phyloP scores from a whole-genome alignment of 108 stramenopile genomes.

The Cafeteria roenbergensis region DNA sequence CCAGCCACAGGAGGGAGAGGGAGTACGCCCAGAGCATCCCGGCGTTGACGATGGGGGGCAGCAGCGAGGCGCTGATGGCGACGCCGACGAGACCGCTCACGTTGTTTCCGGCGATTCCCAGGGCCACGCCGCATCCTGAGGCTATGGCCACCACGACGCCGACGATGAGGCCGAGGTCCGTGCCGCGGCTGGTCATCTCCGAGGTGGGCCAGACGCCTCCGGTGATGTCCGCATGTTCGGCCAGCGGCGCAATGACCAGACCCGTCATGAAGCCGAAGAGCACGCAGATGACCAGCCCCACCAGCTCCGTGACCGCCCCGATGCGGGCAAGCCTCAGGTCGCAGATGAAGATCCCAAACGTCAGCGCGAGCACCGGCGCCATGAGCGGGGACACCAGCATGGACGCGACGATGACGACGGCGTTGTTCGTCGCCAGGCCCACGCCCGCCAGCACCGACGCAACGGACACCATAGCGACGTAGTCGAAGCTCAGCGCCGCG shows the following conservation, averaged over 20 bases:
- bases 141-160: slow-evolving; percentile 64
- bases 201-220: slow-evolving; percentile 63
- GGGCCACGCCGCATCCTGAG: slow-evolving; percentile 69
- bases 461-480: slow-evolving; percentile 41
- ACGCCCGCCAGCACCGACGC: slow-evolving; percentile 60
- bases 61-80: slow-evolving; percentile 65
- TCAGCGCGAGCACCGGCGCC: slow-evolving; percentile 36
- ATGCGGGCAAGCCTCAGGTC: slow-evolving; percentile 46
- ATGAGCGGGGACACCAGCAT: slow-evolving; percentile 72
- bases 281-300: slow-evolving; percentile 51
- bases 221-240: slow-evolving; percentile 20
- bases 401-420: slow-evolving; percentile 58
- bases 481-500: slow-evolving; percentile 39
- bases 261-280: slow-evolving; percentile 47
- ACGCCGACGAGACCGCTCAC: slow-evolving; percentile 65
- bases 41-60: slow-evolving; percentile 70
- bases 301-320: slow-evolving; percentile 42
- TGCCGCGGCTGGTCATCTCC: slow-evolving; percentile 50
- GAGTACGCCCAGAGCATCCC: slow-evolving; percentile 32
- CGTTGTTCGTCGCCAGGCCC: slow-evolving; percentile 55
- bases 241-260: slow-evolving; percentile 19
- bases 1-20: not conserved
- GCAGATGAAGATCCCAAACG: slow-evolving; percentile 52
- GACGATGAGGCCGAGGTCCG: slow-evolving; percentile 27
- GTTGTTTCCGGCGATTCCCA: slow-evolving; percentile 56